Base-by-base conservation (phyloP, 805 yeast genomes). In the Candida nemodendra region DNA sequence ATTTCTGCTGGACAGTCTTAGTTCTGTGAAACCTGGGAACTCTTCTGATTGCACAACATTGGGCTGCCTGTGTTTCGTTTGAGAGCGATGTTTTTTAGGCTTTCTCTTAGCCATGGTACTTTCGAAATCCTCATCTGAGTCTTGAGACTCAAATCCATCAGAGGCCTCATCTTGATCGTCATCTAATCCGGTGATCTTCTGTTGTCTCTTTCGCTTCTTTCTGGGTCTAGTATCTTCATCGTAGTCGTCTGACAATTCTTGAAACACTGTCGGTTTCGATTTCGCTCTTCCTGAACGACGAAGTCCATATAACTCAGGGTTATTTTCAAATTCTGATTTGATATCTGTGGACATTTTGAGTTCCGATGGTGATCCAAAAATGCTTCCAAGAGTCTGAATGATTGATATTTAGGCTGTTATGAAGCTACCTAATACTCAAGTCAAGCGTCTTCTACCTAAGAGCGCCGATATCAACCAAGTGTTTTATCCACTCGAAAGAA, bases 221-320 rank as follows among this genome's bases (percentile, higher is more conserved):
- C 50, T 34, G 41, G 42, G 42, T 9, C 51, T 19, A 11, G 32
- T 29, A 2, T 29, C 40, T 12, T 46, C 48, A 12, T 50, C 52
- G 19, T 52, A 55, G 3, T 45, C 55, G 18, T 49, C 54, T 2
- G 62, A 61, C n/a, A 36, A 39, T 17, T 45, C 48, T 7, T 32
- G 36, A 57, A 69, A 38, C 18, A 34, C 38, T 23, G 30, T 62
- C 14, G 67, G 65, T 30, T 53, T 53, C 3, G 63, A 50, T 42
- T 79, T 68, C 8, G 82, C 78, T 52, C 93, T 69, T 29, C 79
- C 79, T 4, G 90, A 81, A 48, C 95, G 72, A 62, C 95, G 76
- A 38, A 85, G 68, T 2, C 95, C 95, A 51, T 85, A 85, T n/a
- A 85, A 68, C 55, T 84, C 95, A 1, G 95, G 95, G 57, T 84